phyloP scores from a whole-genome alignment of 306 rosid species.

The Quercus suber region DNA sequence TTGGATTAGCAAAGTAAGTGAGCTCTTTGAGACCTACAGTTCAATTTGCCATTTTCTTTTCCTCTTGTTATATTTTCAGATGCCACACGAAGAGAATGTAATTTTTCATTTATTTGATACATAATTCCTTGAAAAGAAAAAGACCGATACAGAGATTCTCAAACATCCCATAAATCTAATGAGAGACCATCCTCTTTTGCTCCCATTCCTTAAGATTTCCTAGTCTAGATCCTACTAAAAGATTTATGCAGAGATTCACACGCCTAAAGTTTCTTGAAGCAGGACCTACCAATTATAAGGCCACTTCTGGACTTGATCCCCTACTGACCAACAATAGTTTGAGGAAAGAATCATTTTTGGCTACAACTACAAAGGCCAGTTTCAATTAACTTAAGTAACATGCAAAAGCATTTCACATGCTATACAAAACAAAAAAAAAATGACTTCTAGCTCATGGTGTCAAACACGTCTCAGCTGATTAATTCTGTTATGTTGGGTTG shows the following conservation, averaged over 20 bases:
- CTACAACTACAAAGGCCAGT: background rate
- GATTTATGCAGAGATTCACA: too few species aligned
- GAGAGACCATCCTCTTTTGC: too few species aligned
- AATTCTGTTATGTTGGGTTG: background rate
- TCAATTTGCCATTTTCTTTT: slow-evolving; percentile 9
- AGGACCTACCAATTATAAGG: background rate
- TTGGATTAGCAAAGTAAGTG: slow-evolving; percentile 19
- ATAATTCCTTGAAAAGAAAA: background rate
- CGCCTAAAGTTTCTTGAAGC: background rate
- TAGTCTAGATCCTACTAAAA: too few species aligned
- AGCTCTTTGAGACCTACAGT: background rate
- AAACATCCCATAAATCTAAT: background rate
- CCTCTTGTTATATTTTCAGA: background rate
- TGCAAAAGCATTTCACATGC: background rate
- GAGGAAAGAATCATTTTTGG: background rate
- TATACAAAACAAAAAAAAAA: background rate
- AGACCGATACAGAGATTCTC: background rate
- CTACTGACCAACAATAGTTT: background rate
- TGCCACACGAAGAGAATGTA: background rate
- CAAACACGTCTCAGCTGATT: background rate
- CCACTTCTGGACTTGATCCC: background rate
- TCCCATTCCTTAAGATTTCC: too few species aligned
- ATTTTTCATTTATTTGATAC: background rate
- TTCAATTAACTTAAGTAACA: background rate
- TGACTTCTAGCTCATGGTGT: background rate